These are phyloP conservation scores for Balakata baccata DNA, from an alignment of 345 rosid species.

Conservation along the genomic window DNA sequence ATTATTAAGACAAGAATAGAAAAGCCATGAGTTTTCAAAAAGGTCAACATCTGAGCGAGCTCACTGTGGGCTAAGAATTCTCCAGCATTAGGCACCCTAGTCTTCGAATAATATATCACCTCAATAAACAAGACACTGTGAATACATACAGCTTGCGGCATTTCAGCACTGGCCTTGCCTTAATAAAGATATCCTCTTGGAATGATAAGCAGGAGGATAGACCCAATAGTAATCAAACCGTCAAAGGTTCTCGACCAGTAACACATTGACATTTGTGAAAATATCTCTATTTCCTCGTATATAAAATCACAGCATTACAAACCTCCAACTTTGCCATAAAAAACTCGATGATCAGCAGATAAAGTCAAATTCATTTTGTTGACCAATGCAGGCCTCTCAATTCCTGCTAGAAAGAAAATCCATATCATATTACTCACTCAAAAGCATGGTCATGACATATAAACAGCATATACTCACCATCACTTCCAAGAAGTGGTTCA, in stretches of 20 bases:
- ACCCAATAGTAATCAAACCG: neutral
- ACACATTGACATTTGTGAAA: neutral
- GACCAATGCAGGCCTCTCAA: constrained; percentile 61
- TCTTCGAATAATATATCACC: neutral
- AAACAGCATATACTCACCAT: constrained; percentile 47
- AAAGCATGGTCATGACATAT: constrained; percentile 2
- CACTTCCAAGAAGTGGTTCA: constrained; percentile 60
- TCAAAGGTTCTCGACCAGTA: neutral
- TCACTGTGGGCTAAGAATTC: neutral
- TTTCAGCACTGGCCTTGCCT: neutral
- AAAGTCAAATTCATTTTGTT: constrained; percentile 79
- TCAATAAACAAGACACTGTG: neutral
- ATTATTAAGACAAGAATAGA: too few species aligned
- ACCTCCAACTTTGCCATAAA: constrained; percentile 96
- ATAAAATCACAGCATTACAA: constrained; percentile 9
- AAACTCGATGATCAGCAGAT: constrained; percentile 93
- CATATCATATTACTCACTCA: constrained; percentile 3
- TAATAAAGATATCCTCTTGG: neutral
- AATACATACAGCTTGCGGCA: too few species aligned
- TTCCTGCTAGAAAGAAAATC: constrained; percentile 46
- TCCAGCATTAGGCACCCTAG: neutral
- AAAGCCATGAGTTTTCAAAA: neutral
- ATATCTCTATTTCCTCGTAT: neutral
- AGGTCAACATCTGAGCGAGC: neutral
- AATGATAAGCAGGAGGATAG: neutral